Evolutionary conservation across 2,329 filamentous ascomycete genomes (phyloP).

Genomic region (Colletotrichum sp.): DNA sequence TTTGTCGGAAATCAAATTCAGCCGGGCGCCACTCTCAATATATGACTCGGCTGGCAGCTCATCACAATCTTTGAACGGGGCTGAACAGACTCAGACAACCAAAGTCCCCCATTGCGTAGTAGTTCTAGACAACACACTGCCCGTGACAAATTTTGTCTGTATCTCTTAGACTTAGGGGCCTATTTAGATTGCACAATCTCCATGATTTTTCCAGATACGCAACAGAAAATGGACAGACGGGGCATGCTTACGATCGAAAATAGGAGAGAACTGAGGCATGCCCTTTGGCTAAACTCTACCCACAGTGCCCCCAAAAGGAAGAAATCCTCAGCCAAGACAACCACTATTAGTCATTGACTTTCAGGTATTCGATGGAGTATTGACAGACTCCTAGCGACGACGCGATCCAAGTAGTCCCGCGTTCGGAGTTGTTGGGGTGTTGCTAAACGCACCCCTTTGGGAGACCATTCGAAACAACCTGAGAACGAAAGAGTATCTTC

Average conservation of each 20-base stretch:
- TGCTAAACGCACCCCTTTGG: fast-evolving
- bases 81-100: neutral
- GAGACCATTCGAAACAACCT: neutral
- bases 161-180: neutral
- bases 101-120: neutral
- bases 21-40: neutral
- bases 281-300: too few relatives aligned
- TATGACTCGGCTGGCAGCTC: neutral
- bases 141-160: neutral
- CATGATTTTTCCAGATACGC: neutral
- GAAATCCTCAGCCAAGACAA: neutral
- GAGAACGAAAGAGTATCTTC: too few relatives aligned
- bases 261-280: too few relatives aligned
- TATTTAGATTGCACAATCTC: neutral
- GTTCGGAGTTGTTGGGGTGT: neutral
- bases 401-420: fast-evolving
- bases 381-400: neutral
- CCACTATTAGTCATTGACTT: neutral
- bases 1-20: too few relatives aligned
- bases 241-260: too few relatives aligned
- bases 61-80: neutral
- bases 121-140: neutral
- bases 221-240: neutral
- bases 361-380: neutral
- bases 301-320: too few relatives aligned